These are phyloP conservation scores for Conticribra guillardii DNA, from an alignment of 108 stramenopile species.

Conservation along the genomic window DNA sequence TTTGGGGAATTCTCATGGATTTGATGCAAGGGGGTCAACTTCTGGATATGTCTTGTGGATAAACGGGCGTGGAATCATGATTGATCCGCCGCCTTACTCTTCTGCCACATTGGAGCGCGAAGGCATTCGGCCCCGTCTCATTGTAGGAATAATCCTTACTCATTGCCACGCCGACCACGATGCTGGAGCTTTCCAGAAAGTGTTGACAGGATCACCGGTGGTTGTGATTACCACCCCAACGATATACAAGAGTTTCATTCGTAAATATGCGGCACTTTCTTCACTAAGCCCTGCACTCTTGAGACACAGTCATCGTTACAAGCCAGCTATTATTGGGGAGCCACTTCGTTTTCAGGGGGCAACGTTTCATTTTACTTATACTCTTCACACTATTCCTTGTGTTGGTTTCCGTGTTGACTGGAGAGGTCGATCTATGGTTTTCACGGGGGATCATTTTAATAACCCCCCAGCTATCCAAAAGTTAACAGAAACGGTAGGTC, in stretches of 20 bases:
- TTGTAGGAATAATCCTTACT: constrained; percentile 92
- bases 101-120: constrained; percentile 85
- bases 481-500: constrained; percentile 62
- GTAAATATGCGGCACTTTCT: constrained; percentile 92
- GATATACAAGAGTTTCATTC: constrained; percentile 94
- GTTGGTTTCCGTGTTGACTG: constrained; percentile 91
- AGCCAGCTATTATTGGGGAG: constrained; percentile 90
- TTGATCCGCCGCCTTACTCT: constrained; percentile 94
- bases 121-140: constrained; percentile 86
- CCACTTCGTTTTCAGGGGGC: constrained; percentile 87
- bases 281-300: constrained; percentile 83
- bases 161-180: constrained; percentile 97
- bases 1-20: constrained; percentile 93
- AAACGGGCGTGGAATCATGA: constrained; percentile 94
- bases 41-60: constrained; percentile 96
- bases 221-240: constrained; percentile 92
- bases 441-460: constrained; percentile 94
- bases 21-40: constrained; percentile 92
- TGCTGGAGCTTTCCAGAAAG: constrained; percentile 95
- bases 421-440: constrained; percentile 89
- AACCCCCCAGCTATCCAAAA: constrained; percentile 74
- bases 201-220: constrained; percentile 86
- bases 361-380: constrained; percentile 90
- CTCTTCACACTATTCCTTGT: constrained; percentile 93
- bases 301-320: constrained; percentile 81